Evolutionary conservation across 139 green algal species (phyloP).

Genomic region (Picochlorum costavermella): DNA sequence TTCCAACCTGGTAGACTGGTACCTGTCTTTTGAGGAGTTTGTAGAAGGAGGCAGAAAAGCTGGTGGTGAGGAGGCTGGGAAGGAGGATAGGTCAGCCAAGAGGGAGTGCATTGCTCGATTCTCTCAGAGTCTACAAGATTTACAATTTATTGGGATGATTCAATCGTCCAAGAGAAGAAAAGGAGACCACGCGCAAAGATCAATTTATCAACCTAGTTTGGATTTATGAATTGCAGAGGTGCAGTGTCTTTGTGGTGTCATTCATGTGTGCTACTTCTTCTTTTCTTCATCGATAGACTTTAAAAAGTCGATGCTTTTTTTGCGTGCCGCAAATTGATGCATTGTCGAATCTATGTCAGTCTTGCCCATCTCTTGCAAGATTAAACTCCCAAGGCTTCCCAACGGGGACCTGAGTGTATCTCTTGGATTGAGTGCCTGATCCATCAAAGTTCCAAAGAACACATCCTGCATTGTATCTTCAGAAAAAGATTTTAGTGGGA

Average conservation of each 20-base stretch:
- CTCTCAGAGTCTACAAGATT: conserved; percentile 29
- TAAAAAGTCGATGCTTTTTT: neutral
- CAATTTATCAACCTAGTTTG: conserved; percentile 21
- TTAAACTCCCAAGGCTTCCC: neutral
- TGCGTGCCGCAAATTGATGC: neutral
- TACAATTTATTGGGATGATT: conserved; percentile 43
- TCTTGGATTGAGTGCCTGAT: neutral
- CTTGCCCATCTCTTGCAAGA: neutral
- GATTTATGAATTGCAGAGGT: neutral
- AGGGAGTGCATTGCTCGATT: conserved; percentile 27
- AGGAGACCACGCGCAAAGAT: conserved; percentile 31
- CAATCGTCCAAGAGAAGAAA: conserved; percentile 19
- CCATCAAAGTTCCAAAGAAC: too few relatives aligned
- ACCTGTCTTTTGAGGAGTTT: conserved; percentile 24
- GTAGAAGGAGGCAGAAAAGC: neutral
- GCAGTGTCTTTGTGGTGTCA: too few relatives aligned
- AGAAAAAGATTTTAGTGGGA: too few relatives aligned
- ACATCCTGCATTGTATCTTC: too few relatives aligned
- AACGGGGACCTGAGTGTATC: neutral
- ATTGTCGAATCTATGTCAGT: too few relatives aligned
- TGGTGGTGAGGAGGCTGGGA: neutral
- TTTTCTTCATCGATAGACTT: neutral
- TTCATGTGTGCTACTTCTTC: conserved; percentile 1
- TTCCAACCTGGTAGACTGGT: conserved; percentile 43
- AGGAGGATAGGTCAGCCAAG: neutral